Percentiles rank a stretch among this genome's conserved stretches.
phyloP scores from a whole-genome alignment of 2,329 filamentous ascomycete species.

The Colletotrichum lupini region DNA sequence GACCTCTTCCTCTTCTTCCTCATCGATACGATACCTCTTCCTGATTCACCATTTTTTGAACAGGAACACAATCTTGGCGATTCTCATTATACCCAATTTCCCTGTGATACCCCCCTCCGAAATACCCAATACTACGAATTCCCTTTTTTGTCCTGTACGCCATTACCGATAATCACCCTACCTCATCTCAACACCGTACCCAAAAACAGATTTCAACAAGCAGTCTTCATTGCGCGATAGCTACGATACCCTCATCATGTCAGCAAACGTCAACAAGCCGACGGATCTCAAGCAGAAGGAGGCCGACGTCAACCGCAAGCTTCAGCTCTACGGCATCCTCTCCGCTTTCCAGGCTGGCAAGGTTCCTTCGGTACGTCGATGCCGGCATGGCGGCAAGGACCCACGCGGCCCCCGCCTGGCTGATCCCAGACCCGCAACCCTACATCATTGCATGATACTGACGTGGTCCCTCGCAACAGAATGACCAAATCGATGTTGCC shows the following conservation, averaged over 20 bases:
- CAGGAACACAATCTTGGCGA: slow-evolving; percentile 28
- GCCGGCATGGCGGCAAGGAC: slow-evolving; percentile 11
- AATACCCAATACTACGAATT: slow-evolving; percentile 1
- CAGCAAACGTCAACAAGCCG: slow-evolving; percentile 75
- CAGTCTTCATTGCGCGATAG: slow-evolving; percentile 1
- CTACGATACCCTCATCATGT: slow-evolving; percentile 42
- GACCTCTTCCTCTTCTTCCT: background rate
- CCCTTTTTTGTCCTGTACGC: slow-evolving; percentile 8
- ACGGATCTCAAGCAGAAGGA: slow-evolving; percentile 82
- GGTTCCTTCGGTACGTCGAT: slow-evolving; percentile 79
- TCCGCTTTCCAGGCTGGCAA: slow-evolving; percentile 89
- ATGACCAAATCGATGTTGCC: slow-evolving; percentile 95
- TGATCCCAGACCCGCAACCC: background rate
- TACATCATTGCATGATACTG: slow-evolving; percentile 20
- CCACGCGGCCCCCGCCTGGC: background rate
- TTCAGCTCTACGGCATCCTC: slow-evolving; percentile 93
- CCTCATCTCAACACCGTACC: background rate
- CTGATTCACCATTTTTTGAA: slow-evolving; percentile 15
- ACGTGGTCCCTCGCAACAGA: slow-evolving; percentile 60
- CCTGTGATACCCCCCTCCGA: slow-evolving; percentile 32
- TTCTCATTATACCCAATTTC: slow-evolving; percentile 31
- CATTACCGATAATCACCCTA: slow-evolving; percentile 12
- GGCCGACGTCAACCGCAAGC: slow-evolving; percentile 89
- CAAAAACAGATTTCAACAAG: background rate
- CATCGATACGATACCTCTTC: slow-evolving; percentile 30